Base-by-base conservation (phyloP, 2,329 filamentous ascomycete species). In the Verticillium nubilum region DNA sequence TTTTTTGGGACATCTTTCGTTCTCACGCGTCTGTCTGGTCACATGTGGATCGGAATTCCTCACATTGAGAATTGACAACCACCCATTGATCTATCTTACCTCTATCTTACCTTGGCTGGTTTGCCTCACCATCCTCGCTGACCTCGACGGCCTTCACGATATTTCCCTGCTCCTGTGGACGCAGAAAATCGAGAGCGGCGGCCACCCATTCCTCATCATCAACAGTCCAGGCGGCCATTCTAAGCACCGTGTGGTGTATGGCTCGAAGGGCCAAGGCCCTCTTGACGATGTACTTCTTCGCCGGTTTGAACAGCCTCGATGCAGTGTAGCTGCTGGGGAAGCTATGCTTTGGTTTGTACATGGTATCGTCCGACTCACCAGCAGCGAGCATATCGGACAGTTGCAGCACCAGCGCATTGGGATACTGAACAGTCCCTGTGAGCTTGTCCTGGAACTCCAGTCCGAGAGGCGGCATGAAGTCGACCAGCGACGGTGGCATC, bases 401-500 rank as follows among this genome's bases (percentile, higher is more conserved):
- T 10, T 53, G 13, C 52, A 53, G 26, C 25, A 19, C 12, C 15
- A 4, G n/a, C 6, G 35, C 56, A 42, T n/a, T 17, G 9, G 37
- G 56, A 4, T 25, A 31, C 7, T 17, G n/a, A 25, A 27, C 12
- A 2, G 23, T 25, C 13, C 26, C 35, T 5, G 28, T 12, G 7
- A 47, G 15, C 6, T 2, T 12, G 9, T 33, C n/a, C 13, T 55
- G 25, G 50, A 59, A 59, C 19, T 35, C 13, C 25, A 19, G 13
- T 7, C 59, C 55, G 1, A 62, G 15, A 7, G 56, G 17, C n/a
- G n/a, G 52, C n/a, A 60, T 50, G 9, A 28, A 47, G 2, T 53
- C 37, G 17, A 33, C 27, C 52, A 63, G 52, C 12, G 54, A 31
- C 19, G 55, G 60, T 1, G 63, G 63, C 33, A 63, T 50, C 15